Base-by-base conservation (phyloP, 495 filamentous ascomycete genomes). In the Platismatia glauca region DNA sequence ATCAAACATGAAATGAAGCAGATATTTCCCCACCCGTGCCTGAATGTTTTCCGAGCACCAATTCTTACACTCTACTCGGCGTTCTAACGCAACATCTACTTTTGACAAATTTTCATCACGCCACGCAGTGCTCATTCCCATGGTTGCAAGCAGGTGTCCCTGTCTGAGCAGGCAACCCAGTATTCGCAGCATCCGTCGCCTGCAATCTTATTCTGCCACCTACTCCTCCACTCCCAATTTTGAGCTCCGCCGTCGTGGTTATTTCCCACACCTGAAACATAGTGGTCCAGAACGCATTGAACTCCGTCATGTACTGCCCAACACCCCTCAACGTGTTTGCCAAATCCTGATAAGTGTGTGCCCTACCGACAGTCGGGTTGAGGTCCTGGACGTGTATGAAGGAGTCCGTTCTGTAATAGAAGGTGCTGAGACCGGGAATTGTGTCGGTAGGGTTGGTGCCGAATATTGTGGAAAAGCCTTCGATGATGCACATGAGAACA, bases 401-500 rank as follows among this genome's bases (percentile, higher is more conserved):
- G 35, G 38, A 20, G 18, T 0, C 1, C 24, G 31, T 37, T 8
- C n/a, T 16, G 29, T 38, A 58, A 11, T 29, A n/a, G 55, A 57
- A 62, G 35, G 11, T 57, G 58, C 41, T 52, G 33, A 43, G 39
- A 33, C 31, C 13, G 24, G 53, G 39, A 5, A 57, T 33, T 0
- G 3, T 11, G 11, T 39, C 24, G 3, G 27, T 48, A 15, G 34
- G 31, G 9, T 38, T 8, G 27, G 33, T 22, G 55, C 39, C 60
- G 20, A 57, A 62, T 8, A 46, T 27, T 58, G n/a, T 1, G 22
- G 60, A 41, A n/a, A 62, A 46, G 29, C 13, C 53, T 11, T 33
- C 34, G n/a, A 62, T 20, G 8, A 62, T 12, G 39, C 60, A 62
- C 60, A 62, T 62, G 27, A 62, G 39, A 39, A 62, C 41, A 31